phyloP scores from a whole-genome alignment of 1,284 basidiomycete species.

The Gymnopus androsaceus region DNA sequence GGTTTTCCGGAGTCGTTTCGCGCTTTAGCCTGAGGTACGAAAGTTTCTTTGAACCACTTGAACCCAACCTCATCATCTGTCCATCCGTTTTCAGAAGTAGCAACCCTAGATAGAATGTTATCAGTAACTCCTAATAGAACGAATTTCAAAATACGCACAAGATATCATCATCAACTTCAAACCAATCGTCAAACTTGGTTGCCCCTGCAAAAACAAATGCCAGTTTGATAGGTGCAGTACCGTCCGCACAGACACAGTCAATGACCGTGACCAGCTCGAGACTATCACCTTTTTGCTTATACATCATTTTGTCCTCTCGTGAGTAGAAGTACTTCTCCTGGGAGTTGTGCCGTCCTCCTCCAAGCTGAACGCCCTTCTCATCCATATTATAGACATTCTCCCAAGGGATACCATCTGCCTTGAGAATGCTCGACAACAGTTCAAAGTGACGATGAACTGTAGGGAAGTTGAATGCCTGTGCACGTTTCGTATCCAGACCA shows the following conservation, averaged over 20 bases:
- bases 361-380: conserved; percentile 27
- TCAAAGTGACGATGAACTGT: conserved; percentile 21
- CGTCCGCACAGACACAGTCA: conserved; percentile 32
- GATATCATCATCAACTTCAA: conserved; percentile 24
- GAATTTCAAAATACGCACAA: conserved; percentile 14
- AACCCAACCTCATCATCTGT: conserved; percentile 35
- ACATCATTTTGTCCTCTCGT: conserved; percentile 10
- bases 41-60: conserved; percentile 36
- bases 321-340: conserved; percentile 8
- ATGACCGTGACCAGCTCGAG: conserved; percentile 36
- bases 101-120: conserved; percentile 22
- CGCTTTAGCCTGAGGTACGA: conserved; percentile 33
- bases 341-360: conserved; percentile 17
- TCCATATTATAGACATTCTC: conserved; percentile 32
- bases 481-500: conserved; percentile 26
- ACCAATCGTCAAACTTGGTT: conserved; percentile 25
- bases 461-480: conserved; percentile 22
- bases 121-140: no score
- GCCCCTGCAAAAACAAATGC: conserved; percentile 36
- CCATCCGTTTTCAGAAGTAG: conserved; percentile 40
- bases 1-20: conserved; percentile 19
- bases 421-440: conserved; percentile 5
- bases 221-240: conserved; percentile 24
- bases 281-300: conserved; percentile 26
- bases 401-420: conserved; percentile 22